A percentile compares a stretch with the other conserved stretches of the same genome.
These are phyloP conservation scores for Coprinellus aureogranulatus DNA, from an alignment of 768 basidiomycete genomes.

Conservation along the genomic window DNA sequence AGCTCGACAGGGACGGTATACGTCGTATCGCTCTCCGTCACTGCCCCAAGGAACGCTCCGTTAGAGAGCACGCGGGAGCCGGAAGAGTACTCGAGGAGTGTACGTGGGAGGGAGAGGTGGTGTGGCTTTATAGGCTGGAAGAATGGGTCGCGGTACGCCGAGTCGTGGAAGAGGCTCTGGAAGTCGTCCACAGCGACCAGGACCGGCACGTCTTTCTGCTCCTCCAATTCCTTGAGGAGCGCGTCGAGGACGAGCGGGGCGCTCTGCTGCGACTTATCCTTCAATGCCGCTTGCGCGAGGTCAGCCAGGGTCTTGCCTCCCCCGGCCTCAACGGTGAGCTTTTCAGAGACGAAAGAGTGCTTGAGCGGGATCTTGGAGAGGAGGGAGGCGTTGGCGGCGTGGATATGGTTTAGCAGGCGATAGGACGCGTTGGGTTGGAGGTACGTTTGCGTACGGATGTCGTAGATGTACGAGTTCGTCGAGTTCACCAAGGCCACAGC, in stretches of 20 bases:
- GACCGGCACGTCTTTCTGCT: conserved; percentile 71
- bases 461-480: conserved; percentile 68
- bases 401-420: conserved; percentile 61
- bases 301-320: conserved; percentile 57
- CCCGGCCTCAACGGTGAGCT: conserved; percentile 42
- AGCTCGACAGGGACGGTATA: conserved; percentile 65
- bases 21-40: conserved; percentile 58
- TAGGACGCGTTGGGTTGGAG: conserved; percentile 65
- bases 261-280: conserved; percentile 38
- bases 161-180: conserved; percentile 71
- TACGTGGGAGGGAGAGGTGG: conserved; percentile 74
- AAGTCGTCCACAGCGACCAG: conserved; percentile 86
- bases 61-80: conserved; percentile 62
- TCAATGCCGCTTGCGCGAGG: conserved; percentile 49
- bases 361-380: conserved; percentile 43
- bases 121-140: conserved; percentile 67
- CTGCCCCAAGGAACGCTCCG: conserved; percentile 72
- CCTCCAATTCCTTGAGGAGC: conserved; percentile 59
- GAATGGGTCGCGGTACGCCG: conserved; percentile 71
- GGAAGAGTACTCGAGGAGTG: conserved; percentile 76
- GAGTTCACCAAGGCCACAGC: conserved; percentile 58
- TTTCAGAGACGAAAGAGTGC: conserved; percentile 42
- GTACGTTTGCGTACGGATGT: conserved; percentile 74
- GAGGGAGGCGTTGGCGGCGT: conserved; percentile 52
- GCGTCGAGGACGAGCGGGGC: conserved; percentile 58